These are phyloP conservation scores for Talaromyces sp. DNA, from an alignment of 2,329 filamentous ascomycete genomes.

Conservation along the genomic window DNA sequence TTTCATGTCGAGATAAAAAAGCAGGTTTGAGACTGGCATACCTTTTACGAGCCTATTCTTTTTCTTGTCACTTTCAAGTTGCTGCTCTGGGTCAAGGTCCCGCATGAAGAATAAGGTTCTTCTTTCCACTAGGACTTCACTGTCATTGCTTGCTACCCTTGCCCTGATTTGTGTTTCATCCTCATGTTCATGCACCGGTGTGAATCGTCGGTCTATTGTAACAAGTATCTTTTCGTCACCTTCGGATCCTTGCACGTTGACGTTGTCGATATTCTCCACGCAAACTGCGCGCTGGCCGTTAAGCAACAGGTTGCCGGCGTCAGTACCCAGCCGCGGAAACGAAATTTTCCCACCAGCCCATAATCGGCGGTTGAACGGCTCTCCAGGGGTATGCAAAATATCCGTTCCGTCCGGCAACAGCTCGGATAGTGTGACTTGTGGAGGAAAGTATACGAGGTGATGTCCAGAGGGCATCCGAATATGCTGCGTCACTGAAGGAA, in stretches of 20 bases:
- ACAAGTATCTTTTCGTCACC: conserved; percentile 60
- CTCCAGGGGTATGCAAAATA: conserved; percentile 69
- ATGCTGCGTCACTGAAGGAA: conserved; percentile 34
- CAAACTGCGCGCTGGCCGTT: conserved; percentile 42
- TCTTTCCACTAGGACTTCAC: conserved; percentile 53
- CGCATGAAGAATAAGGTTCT: conserved; percentile 64
- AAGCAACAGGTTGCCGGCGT: conserved; percentile 27
- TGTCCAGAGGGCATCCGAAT: conserved; percentile 53
- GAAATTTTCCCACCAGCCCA: conserved; percentile 79
- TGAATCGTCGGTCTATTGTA: conserved; percentile 55
- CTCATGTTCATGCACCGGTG: conserved; percentile 38
- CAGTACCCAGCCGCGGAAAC: conserved; percentile 41
- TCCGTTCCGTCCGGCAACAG: conserved; percentile 85
- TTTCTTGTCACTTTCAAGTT: conserved; percentile 25
- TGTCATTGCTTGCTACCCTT: conserved; percentile 45
- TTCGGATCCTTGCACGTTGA: conserved; percentile 49
- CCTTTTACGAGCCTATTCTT: conserved; percentile 33
- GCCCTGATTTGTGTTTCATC: conserved; percentile 33
- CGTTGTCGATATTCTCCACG: conserved; percentile 48
- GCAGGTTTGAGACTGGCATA: conserved; percentile 28
- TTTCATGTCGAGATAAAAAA: not conserved
- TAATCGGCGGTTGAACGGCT: conserved; percentile 70
- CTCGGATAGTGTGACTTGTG: conserved; percentile 57
- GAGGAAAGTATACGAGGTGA: conserved; percentile 85
- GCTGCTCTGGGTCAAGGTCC: conserved; percentile 40